These are phyloP conservation scores for Gnomoniopsis sp. DNA, from an alignment of 2,329 filamentous ascomycete genomes.

Conservation along the genomic window DNA sequence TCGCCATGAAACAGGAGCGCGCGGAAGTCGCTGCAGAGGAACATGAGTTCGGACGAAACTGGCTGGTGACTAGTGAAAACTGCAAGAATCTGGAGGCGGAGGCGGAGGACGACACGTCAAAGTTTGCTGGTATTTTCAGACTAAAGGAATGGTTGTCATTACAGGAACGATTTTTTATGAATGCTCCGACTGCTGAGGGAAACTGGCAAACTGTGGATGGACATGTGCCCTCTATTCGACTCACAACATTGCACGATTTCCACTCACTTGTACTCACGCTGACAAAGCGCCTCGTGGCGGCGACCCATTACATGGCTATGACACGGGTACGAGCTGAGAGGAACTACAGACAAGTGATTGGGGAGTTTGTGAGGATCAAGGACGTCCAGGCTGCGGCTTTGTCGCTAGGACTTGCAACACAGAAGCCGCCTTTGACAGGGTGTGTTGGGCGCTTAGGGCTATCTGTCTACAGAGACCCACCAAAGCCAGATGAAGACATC, in stretches of 20 bases:
- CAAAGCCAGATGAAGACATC: slow-evolving; percentile 23
- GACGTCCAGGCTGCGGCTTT: slow-evolving; percentile 49
- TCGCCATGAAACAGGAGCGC: slow-evolving; percentile 62
- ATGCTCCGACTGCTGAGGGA: slow-evolving; percentile 53
- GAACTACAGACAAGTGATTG: slow-evolving; percentile 24
- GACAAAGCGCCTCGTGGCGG: slow-evolving; percentile 67
- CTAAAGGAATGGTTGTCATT: slow-evolving; percentile 60
- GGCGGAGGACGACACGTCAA: slow-evolving; percentile 11
- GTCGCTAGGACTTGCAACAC: slow-evolving; percentile 40
- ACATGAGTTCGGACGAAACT: slow-evolving; percentile 58
- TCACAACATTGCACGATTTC: slow-evolving; percentile 74
- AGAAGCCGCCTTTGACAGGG: slow-evolving; percentile 40
- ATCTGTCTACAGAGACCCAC: slow-evolving; percentile 38
- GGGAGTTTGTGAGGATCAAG: slow-evolving; percentile 33
- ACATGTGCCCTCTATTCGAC: slow-evolving; percentile 65
- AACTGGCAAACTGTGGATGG: slow-evolving; percentile 64
- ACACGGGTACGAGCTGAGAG: slow-evolving; percentile 59
- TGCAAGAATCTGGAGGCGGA: slow-evolving; percentile 17
- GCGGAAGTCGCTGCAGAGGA: slow-evolving; percentile 60
- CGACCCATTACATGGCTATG: slow-evolving; percentile 66
- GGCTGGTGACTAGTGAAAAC: slow-evolving; percentile 55
- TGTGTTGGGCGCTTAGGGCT: slow-evolving; percentile 48
- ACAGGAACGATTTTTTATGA: slow-evolving; percentile 73
- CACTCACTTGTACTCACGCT: slow-evolving; percentile 64
- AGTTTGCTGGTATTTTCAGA: slow-evolving; percentile 47